Evolutionary conservation across 805 yeast species (phyloP).

Genomic region (Candida hungchunana): DNA sequence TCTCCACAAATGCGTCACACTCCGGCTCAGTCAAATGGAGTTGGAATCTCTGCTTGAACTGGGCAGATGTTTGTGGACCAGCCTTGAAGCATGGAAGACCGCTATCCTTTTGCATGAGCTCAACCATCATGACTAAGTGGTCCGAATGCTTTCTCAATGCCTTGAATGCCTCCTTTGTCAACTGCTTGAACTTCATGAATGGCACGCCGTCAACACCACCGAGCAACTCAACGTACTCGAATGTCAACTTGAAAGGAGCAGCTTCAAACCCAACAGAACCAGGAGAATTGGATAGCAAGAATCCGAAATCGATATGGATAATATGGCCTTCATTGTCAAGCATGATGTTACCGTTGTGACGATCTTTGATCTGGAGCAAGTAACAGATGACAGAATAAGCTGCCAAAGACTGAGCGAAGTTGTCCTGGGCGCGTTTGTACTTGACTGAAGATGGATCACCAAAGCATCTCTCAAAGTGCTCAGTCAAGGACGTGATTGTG

Average conservation of each 20-base stretch:
- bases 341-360: conserved; percentile 98
- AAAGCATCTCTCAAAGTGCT: conserved; percentile 73
- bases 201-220: conserved; percentile 71
- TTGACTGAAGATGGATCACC: conserved; percentile 55
- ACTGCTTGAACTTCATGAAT: conserved; percentile 53
- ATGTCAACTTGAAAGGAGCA: conserved; percentile 91
- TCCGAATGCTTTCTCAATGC: conserved; percentile 71
- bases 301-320: conserved; percentile 94
- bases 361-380: conserved; percentile 85
- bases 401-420: conserved; percentile 83
- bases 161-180: conserved; percentile 71
- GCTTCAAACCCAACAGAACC: conserved; percentile 97
- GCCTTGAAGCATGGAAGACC: conserved; percentile 86
- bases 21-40: conserved; percentile 69
- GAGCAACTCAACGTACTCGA: conserved; percentile 81
- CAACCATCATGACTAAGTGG: conserved; percentile 77
- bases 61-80: conserved; percentile 78
- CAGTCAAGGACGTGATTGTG: conserved; percentile 64
- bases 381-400: conserved; percentile 90
- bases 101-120: conserved; percentile 90
- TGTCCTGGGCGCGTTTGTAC: conserved; percentile 74
- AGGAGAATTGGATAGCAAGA: conserved; percentile 87
- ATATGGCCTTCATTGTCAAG: conserved; percentile 93
- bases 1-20: conserved; percentile 75
- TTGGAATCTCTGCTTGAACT: conserved; percentile 78